phyloP scores from a whole-genome alignment of 1,284 basidiomycete genomes.

The Trametes versicolor region DNA sequence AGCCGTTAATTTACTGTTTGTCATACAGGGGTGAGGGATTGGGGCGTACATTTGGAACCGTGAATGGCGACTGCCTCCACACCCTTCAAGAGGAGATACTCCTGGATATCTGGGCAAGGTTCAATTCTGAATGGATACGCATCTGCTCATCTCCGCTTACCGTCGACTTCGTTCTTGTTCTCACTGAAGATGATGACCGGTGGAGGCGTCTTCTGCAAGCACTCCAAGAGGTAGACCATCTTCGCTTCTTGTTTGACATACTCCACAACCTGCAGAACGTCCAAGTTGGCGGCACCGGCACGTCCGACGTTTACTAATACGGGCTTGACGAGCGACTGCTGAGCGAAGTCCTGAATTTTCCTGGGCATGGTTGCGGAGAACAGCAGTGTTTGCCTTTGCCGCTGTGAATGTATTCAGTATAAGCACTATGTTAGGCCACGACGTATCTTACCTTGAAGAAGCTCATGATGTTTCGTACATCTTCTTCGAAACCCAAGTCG shows the following conservation, averaged over 20 bases:
- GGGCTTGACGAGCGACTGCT: constrained; percentile 92
- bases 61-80: constrained; percentile 99
- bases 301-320: constrained; percentile 97
- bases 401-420: constrained; percentile 54
- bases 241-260: constrained; percentile 99
- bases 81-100: constrained; percentile 96
- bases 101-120: constrained; percentile 85
- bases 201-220: constrained; percentile 97
- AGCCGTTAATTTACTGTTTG: not conserved
- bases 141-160: constrained; percentile 51
- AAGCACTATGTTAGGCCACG: not conserved
- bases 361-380: constrained; percentile 99
- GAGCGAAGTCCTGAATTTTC: constrained; percentile 99
- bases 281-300: constrained; percentile 96
- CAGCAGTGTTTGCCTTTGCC: constrained; percentile 95
- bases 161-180: constrained; percentile 99
- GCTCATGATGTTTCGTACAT: constrained; percentile 98
- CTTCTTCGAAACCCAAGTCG: constrained; percentile 98
- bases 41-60: constrained; percentile 87
- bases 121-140: constrained; percentile 1
- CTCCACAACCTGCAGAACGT: constrained; percentile 97
- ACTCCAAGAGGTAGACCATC: constrained; percentile 98
- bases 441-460: constrained; percentile 84
- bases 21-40: not conserved
- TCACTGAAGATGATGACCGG: constrained; percentile 99